Conservation (phyloP, 768 basidiomycete species). For the Phanerodontia chrysosporium region DNA sequence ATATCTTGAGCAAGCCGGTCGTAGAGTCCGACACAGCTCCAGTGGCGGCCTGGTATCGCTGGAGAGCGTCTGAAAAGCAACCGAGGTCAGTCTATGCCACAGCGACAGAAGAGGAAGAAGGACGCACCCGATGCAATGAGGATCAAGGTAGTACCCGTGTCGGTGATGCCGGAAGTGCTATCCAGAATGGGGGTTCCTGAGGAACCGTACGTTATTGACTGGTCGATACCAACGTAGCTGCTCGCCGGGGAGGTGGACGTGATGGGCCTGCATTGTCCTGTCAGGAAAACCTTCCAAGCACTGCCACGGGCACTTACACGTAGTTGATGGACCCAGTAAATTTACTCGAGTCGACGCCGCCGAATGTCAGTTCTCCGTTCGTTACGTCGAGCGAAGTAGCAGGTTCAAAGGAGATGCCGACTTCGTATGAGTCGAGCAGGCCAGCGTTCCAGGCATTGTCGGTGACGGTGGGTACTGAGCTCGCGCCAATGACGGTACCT, state of each 20-base stretch:
- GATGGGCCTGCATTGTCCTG: slow-evolving; percentile 17
- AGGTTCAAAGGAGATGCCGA: slow-evolving; percentile 31
- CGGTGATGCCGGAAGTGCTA: slow-evolving; percentile 24
- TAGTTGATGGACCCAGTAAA: slow-evolving; percentile 19
- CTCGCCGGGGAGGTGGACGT: slow-evolving; percentile 20
- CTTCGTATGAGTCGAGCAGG: slow-evolving; percentile 21
- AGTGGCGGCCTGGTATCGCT: slow-evolving; percentile 18
- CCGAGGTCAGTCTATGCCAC: neutral
- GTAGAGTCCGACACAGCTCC: slow-evolving; percentile 7
- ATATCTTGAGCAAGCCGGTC: slow-evolving; percentile 18
- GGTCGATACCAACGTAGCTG: slow-evolving; percentile 26
- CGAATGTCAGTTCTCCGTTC: slow-evolving; percentile 10
- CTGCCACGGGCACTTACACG: neutral
- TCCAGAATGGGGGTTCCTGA: slow-evolving; percentile 14
- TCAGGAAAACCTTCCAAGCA: too few species aligned
- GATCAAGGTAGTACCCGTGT: slow-evolving; percentile 31
- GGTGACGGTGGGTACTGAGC: slow-evolving; percentile 26
- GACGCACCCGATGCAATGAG: slow-evolving; percentile 22
- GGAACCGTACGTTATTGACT: slow-evolving; percentile 22
- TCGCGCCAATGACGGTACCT: neutral
- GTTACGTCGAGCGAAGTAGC: slow-evolving; percentile 10
- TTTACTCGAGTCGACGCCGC: neutral
- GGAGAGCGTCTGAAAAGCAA: slow-evolving; percentile 18
- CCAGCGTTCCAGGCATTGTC: slow-evolving; percentile 31
- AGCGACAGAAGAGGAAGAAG: too few species aligned